Evolutionary conservation across 495 filamentous ascomycete species (phyloP).

Genomic region (Venustampulla echinocandica): DNA sequence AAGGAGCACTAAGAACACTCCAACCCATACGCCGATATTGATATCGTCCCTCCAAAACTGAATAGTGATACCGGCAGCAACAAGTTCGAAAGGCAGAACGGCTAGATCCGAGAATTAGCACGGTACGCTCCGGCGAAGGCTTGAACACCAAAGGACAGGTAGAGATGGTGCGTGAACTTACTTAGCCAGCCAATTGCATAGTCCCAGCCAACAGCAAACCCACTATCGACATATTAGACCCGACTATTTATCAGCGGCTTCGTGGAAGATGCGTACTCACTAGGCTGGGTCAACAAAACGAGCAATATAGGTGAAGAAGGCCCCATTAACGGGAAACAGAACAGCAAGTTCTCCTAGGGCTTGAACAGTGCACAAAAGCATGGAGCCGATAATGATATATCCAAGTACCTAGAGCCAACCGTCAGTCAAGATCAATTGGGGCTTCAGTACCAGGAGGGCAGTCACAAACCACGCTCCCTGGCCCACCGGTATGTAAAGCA

Average conservation of each 20-base stretch:
- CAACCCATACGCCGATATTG: slow-evolving; percentile 53
- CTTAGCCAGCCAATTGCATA: slow-evolving; percentile 56
- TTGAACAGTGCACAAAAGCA: slow-evolving; percentile 21
- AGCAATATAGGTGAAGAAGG: slow-evolving; percentile 61
- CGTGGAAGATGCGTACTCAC: slow-evolving; percentile 47
- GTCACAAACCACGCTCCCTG: slow-evolving; percentile 28
- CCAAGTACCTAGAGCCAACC: slow-evolving; percentile 12
- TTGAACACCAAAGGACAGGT: neutral
- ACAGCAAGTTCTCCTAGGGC: slow-evolving; percentile 21
- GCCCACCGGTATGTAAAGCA: slow-evolving; percentile 35
- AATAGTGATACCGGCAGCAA: slow-evolving; percentile 46
- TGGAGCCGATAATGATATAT: slow-evolving; percentile 21
- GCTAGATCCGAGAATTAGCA: neutral
- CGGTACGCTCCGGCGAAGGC: too few species aligned
- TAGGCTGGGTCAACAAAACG: slow-evolving; percentile 74
- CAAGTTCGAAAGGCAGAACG: slow-evolving; percentile 45
- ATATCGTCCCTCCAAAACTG: slow-evolving; percentile 46
- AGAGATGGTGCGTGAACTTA: neutral
- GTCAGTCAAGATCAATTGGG: neutral
- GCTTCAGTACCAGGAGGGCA: neutral
- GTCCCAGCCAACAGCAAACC: slow-evolving; percentile 82
- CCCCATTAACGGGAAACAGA: slow-evolving; percentile 37
- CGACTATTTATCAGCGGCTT: neutral
- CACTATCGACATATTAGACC: slow-evolving; percentile 33
- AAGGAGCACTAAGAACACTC: slow-evolving; percentile 43